These are phyloP conservation scores for Ganoderma multipileum DNA, from an alignment of 1,284 basidiomycete species.

Conservation along the genomic window DNA sequence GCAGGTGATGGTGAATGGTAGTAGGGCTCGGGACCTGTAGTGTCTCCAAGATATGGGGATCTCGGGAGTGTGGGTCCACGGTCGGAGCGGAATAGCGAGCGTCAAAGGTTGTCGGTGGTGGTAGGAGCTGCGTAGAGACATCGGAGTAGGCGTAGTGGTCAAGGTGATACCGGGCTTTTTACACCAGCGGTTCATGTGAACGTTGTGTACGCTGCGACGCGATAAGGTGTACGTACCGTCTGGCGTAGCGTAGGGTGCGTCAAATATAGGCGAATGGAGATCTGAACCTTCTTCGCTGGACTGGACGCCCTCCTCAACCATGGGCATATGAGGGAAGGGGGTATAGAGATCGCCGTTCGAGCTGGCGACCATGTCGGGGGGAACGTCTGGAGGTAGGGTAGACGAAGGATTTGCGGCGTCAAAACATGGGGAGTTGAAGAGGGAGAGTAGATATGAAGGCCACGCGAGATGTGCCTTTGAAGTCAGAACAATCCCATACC, in stretches of 20 bases:
- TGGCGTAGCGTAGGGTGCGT: constrained; percentile 52
- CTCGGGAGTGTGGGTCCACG: constrained; percentile 38
- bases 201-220: constrained; percentile 35
- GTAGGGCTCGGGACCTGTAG: constrained; percentile 39
- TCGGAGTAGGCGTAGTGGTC: constrained; percentile 35
- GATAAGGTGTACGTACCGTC: constrained; percentile 42
- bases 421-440: constrained; percentile 43
- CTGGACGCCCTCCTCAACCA: constrained; percentile 67
- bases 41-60: constrained; percentile 40
- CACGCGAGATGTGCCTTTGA: constrained; percentile 42
- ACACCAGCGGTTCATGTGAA: constrained; percentile 47
- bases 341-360: constrained; percentile 60
- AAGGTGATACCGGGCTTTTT: constrained; percentile 73
- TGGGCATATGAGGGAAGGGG: constrained; percentile 56
- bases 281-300: constrained; percentile 77
- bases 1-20: constrained; percentile 35
- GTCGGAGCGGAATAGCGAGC: constrained; percentile 36
- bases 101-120: constrained; percentile 35
- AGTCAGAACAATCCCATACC: constrained; percentile 40
- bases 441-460: constrained; percentile 43
- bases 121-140: constrained; percentile 31
- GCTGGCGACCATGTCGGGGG: constrained; percentile 58
- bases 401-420: constrained; percentile 39
- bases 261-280: constrained; percentile 70
- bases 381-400: constrained; percentile 31